phyloP scores from a whole-genome alignment of 768 basidiomycete species.

The Rhizopogon salebrosus region DNA sequence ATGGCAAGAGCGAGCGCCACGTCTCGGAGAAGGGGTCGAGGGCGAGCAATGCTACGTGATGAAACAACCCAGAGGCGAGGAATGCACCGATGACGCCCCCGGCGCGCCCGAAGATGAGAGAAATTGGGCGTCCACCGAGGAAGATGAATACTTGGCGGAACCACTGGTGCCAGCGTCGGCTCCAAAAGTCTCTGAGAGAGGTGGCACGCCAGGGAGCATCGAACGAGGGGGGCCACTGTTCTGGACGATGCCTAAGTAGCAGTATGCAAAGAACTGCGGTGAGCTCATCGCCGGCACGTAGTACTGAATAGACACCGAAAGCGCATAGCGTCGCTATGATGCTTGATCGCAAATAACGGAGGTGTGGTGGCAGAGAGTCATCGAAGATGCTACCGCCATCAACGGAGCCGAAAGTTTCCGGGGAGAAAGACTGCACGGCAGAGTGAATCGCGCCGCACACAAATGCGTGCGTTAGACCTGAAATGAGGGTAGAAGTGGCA shows the following conservation, averaged over 20 bases:
- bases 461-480: slow-evolving; percentile 30
- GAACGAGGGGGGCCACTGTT: slow-evolving; percentile 29
- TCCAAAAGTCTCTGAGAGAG: slow-evolving; percentile 34
- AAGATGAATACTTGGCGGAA: slow-evolving; percentile 27
- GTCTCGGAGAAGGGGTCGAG: slow-evolving; percentile 44
- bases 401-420: slow-evolving; percentile 24
- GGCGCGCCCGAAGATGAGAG: slow-evolving; percentile 37
- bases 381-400: slow-evolving; percentile 28
- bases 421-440: slow-evolving; percentile 40
- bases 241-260: slow-evolving; percentile 24
- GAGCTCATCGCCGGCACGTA: slow-evolving; percentile 32
- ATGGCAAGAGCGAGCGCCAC: slow-evolving; percentile 39
- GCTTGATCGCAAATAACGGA: slow-evolving; percentile 33
- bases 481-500: slow-evolving; percentile 26
- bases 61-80: slow-evolving; percentile 50
- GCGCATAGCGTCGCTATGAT: slow-evolving; percentile 39
- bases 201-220: slow-evolving; percentile 30
- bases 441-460: slow-evolving; percentile 42
- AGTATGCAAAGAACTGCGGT: slow-evolving; percentile 18
- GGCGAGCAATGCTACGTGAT: slow-evolving; percentile 46
- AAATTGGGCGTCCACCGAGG: slow-evolving; percentile 25
- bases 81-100: slow-evolving; percentile 54
- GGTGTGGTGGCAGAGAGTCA: slow-evolving; percentile 20
- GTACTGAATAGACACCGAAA: slow-evolving; percentile 37
- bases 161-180: slow-evolving; percentile 32